Evolutionary conservation across 441 rosid species (phyloP).

Genomic region (Adansonia grandidieri): DNA sequence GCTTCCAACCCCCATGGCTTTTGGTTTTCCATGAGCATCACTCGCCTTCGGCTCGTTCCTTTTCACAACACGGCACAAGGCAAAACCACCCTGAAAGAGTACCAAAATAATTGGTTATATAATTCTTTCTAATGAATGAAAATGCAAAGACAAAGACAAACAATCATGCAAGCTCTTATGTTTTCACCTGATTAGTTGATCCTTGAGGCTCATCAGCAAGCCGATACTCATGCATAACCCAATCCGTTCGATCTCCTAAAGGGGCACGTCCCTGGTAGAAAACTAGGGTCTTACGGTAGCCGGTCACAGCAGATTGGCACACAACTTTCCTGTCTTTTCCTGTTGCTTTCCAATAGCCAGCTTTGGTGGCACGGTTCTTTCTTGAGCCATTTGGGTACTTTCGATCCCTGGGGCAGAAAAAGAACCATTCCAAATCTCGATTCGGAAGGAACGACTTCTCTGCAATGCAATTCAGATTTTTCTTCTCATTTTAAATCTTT

Average conservation of each 20-base stretch:
- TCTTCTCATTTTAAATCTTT: neutral
- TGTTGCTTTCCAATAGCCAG: constrained; percentile 84
- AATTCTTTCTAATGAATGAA: neutral
- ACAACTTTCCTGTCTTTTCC: constrained; percentile 79
- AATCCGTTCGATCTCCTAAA: constrained; percentile 67
- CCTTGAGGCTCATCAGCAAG: constrained; percentile 56
- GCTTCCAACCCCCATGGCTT: constrained; percentile 33
- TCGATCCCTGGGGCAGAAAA: constrained; percentile 73
- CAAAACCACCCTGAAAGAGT: constrained; percentile 65
- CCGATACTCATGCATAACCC: constrained; percentile 90
- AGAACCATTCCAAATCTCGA: constrained; percentile 93
- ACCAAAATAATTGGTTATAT: neutral
- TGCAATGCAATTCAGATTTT: constrained; percentile 35
- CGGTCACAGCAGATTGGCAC: constrained; percentile 56
- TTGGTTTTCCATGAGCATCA: constrained; percentile 40
- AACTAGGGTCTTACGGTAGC: constrained; percentile 79
- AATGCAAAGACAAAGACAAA: neutral
- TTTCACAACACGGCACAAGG: constrained; percentile 76
- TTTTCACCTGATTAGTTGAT: constrained; percentile 53
- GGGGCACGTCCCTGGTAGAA: constrained; percentile 84
- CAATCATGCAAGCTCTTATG: neutral
- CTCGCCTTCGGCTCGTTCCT: constrained; percentile 59
- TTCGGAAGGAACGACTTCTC: constrained; percentile 79
- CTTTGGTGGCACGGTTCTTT: constrained; percentile 68
- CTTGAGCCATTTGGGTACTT: constrained; percentile 72